These are phyloP conservation scores for Starmerella sirachaensis DNA, from an alignment of 805 yeast species.

Conservation along the genomic window DNA sequence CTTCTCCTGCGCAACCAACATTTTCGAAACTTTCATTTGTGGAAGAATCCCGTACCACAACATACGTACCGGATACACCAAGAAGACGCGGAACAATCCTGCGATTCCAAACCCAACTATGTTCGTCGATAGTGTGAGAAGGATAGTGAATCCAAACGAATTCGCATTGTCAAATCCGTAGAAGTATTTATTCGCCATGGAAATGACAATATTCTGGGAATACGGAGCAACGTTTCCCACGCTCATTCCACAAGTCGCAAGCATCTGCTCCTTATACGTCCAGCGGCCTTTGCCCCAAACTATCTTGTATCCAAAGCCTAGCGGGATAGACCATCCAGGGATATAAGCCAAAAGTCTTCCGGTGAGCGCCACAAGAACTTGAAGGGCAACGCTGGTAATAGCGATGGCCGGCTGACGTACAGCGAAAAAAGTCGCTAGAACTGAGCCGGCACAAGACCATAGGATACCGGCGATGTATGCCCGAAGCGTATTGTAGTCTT, in stretches of 20 bases:
- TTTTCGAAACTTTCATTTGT: conserved; percentile 38
- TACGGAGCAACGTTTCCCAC: conserved; percentile 20
- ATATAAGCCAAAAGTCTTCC: conserved; percentile 36
- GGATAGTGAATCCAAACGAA: conserved; percentile 38
- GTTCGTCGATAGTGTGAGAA: conserved; percentile 45
- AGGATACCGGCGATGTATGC: conserved; percentile 39
- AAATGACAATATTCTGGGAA: conserved; percentile 5
- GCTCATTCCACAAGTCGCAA: conserved; percentile 20
- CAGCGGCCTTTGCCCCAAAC: conserved; percentile 47
- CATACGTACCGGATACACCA: conserved; percentile 40
- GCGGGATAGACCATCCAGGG: conserved; percentile 13
- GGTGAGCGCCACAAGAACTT: conserved; percentile 47
- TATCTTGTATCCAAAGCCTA: conserved; percentile 12
- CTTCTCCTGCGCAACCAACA: conserved; percentile 27
- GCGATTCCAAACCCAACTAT: conserved; percentile 59
- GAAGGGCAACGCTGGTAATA: conserved; percentile 42
- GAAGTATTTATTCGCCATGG: conserved; percentile 13
- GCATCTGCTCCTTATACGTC: conserved; percentile 22
- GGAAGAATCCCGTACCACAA: conserved; percentile 47
- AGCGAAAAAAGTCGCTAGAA: conserved; percentile 47
- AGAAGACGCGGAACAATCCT: conserved; percentile 48
- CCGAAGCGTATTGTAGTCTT: conserved; percentile 40
- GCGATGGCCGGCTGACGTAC: conserved; percentile 44
- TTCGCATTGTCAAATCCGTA: conserved; percentile 25
- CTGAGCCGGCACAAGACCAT: conserved; percentile 44